Percentiles rank a stretch among this genome's conserved stretches.
phyloP scores from a whole-genome alignment of 2,329 filamentous ascomycete species.

The Coleophoma crateriformis region DNA sequence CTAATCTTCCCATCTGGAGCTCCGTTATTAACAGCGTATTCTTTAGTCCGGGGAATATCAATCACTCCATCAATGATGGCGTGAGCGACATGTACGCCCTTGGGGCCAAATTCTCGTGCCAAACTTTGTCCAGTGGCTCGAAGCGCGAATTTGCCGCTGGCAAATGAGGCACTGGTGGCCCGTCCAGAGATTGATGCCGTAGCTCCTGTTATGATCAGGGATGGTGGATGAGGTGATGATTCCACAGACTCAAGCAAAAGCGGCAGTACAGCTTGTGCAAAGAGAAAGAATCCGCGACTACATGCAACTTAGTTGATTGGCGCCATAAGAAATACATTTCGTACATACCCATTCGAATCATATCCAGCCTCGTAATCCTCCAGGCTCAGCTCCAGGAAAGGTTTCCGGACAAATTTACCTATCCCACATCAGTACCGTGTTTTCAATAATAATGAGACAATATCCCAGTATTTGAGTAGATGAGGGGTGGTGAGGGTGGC shows the following conservation, averaged over 20 bases:
- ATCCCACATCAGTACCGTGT: background rate
- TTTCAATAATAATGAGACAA: too few species aligned
- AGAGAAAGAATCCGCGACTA: constrained; percentile 67
- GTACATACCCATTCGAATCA: constrained; percentile 42
- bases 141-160: constrained; percentile 74
- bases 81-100: constrained; percentile 80
- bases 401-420: constrained; percentile 41
- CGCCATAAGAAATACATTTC: too few species aligned
- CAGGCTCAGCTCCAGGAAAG: constrained; percentile 50
- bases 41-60: constrained; percentile 68
- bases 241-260: constrained; percentile 58
- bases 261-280: constrained; percentile 67
- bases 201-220: constrained; percentile 80
- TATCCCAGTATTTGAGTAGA: too few species aligned
- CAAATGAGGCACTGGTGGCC: constrained; percentile 64
- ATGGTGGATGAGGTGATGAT: constrained; percentile 58
- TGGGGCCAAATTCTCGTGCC: constrained; percentile 76
- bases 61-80: constrained; percentile 82
- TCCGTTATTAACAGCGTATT: constrained; percentile 36
- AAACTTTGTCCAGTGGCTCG: constrained; percentile 70
- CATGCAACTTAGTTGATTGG: too few species aligned
- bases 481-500: background rate
- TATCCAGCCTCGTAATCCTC: constrained; percentile 44
- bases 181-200: constrained; percentile 74
- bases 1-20: constrained; percentile 59